A percentile compares a stretch with the other conserved stretches of the same genome.
Conservation (phyloP, 768 basidiomycete genomes). For the Sarcomyxa edulis region DNA sequence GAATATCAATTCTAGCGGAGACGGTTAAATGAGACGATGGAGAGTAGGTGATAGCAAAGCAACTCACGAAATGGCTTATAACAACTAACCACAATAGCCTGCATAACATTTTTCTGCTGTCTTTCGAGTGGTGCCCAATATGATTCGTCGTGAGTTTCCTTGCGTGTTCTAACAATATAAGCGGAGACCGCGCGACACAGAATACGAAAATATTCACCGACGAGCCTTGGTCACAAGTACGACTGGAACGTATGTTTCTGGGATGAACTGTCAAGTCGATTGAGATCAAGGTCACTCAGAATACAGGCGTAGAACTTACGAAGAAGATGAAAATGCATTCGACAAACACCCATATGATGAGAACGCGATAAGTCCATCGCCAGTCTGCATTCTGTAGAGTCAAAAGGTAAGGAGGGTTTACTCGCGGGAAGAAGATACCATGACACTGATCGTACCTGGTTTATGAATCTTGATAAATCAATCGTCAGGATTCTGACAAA, state of each 20-base stretch:
- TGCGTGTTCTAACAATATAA: constrained; percentile 28
- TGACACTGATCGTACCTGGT: constrained; percentile 43
- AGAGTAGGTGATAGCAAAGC: not conserved
- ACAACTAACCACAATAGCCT: constrained; percentile 52
- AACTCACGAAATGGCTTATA: constrained; percentile 67
- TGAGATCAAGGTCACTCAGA: not conserved
- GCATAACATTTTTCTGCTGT: constrained; percentile 33
- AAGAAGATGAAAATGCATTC: constrained; percentile 46
- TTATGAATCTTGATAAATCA: constrained; percentile 48
- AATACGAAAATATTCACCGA: too few species aligned
- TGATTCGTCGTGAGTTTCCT: constrained; percentile 49
- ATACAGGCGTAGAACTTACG: constrained; percentile 25
- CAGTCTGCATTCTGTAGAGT: constrained; percentile 48
- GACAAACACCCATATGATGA: constrained; percentile 62
- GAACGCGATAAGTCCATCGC: constrained; percentile 75
- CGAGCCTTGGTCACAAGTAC: constrained; percentile 46
- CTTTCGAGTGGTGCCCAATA: constrained; percentile 60
- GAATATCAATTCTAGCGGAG: constrained; percentile 46
- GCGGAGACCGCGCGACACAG: not conserved
- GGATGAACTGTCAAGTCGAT: constrained; percentile 44
- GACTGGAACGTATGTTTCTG: constrained; percentile 66
- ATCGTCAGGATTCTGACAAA: not conserved
- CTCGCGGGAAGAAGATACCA: not conserved
- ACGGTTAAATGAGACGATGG: not conserved
- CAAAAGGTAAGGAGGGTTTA: constrained; percentile 1